phyloP scores from a whole-genome alignment of 768 basidiomycete species.

The Hygrocybe coccinea region DNA sequence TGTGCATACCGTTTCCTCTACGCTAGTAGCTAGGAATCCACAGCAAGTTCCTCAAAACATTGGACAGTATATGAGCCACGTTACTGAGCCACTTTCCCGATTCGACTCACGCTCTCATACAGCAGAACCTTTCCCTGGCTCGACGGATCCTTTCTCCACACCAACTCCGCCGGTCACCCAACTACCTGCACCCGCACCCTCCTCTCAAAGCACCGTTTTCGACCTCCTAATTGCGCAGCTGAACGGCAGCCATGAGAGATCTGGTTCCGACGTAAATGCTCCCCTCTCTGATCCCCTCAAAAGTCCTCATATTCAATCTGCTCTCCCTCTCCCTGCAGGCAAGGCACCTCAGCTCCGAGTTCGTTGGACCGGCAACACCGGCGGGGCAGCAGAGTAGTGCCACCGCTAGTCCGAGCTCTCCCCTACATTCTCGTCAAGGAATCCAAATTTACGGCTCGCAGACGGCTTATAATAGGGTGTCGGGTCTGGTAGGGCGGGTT shows the following conservation, averaged over 20 bases:
- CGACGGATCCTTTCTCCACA: conserved; percentile 3
- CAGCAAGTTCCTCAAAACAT: conserved; percentile 4
- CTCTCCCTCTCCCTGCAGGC: conserved; percentile 38
- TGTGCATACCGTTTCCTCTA: not conserved
- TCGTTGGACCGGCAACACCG: conserved; percentile 52
- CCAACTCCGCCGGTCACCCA: not conserved
- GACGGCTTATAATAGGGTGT: not conserved
- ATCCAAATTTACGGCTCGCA: not conserved
- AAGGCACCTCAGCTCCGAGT: conserved; percentile 53
- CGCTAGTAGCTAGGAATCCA: not conserved
- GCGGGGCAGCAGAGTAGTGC: conserved; percentile 8
- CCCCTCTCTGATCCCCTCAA: conserved; percentile 16
- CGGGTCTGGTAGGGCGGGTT: conserved; percentile 38
- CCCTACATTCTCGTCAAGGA: conserved; percentile 8
- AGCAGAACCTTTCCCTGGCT: not conserved
- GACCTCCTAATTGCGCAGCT: conserved; percentile 57
- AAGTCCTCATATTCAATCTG: conserved; percentile 10
- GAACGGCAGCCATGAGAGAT: conserved; percentile 41
- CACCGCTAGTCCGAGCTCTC: conserved; percentile 9
- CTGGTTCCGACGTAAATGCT: conserved; percentile 61
- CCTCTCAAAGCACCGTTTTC: conserved; percentile 52
- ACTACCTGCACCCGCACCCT: conserved; percentile 12
- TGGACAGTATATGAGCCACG: not conserved
- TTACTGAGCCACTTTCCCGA: not conserved
- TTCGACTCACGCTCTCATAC: not conserved